Evolutionary conservation across 2,329 filamentous ascomycete genomes (phyloP).

Genomic region (Aspergillus thermomutatus): DNA sequence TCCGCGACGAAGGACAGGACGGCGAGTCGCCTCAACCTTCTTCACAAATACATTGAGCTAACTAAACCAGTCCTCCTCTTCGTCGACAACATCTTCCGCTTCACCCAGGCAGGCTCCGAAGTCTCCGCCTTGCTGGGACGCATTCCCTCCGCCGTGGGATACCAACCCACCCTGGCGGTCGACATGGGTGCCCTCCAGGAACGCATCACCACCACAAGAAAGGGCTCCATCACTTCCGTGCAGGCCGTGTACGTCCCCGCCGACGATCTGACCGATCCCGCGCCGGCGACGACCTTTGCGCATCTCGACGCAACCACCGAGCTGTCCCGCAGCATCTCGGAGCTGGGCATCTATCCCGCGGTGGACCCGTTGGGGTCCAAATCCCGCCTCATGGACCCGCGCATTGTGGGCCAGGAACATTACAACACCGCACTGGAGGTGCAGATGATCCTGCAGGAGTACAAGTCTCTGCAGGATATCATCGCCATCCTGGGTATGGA

Average conservation of each 20-base stretch:
- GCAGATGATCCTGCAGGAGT: constrained; percentile 99
- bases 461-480: constrained; percentile 99
- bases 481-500: constrained; percentile 99
- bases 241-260: constrained; percentile 99
- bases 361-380: constrained; percentile 99
- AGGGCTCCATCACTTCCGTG: constrained; percentile 99
- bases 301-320: constrained; percentile 99
- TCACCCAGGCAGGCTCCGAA: constrained; percentile 99
- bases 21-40: too few relatives aligned
- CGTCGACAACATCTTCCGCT: constrained; percentile 99
- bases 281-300: constrained; percentile 98
- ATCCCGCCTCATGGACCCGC: constrained; percentile 98
- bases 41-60: too few relatives aligned
- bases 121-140: constrained; percentile 98
- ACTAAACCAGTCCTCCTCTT: constrained; percentile 73
- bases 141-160: constrained; percentile 99
- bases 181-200: constrained; percentile 99
- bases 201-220: constrained; percentile 98
- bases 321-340: constrained; percentile 99
- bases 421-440: constrained; percentile 92
- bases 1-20: constrained; percentile 83
- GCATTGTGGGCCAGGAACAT: constrained; percentile 97
- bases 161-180: constrained; percentile 97
- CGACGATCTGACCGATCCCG: constrained; percentile 99
- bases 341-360: constrained; percentile 99